A percentile compares a stretch with the other conserved stretches of the same genome.
Evolutionary conservation across 371 early-diverging fungal species (phyloP).

Genomic region (Amoeboaphelidium occidentale): DNA sequence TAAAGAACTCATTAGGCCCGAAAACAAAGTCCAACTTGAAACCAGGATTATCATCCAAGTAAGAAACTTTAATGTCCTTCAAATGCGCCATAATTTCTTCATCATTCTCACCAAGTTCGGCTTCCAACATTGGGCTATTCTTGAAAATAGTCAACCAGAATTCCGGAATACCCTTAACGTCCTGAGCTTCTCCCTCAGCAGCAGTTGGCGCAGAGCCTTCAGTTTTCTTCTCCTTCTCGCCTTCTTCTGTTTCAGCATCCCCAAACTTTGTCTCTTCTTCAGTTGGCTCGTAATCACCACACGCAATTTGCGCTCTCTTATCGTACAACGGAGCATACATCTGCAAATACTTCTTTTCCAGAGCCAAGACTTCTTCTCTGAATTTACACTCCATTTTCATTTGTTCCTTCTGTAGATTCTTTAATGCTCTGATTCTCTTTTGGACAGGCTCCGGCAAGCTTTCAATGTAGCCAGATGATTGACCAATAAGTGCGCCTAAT

Average conservation of each 20-base stretch:
- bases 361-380: slow-evolving; percentile 57
- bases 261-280: slow-evolving; percentile 48
- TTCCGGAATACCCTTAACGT: slow-evolving; percentile 20
- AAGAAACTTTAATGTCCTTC: slow-evolving; percentile 52
- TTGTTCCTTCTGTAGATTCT: slow-evolving; percentile 54
- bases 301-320: slow-evolving; percentile 42
- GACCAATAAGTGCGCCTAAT: slow-evolving; percentile 47
- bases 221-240: slow-evolving; percentile 26
- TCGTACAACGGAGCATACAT: slow-evolving; percentile 62
- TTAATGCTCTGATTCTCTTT: slow-evolving; percentile 54
- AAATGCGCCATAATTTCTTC: slow-evolving; percentile 55
- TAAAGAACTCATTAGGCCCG: slow-evolving; percentile 60
- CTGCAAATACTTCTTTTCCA: slow-evolving; percentile 74
- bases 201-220: slow-evolving; percentile 25
- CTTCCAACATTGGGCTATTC: slow-evolving; percentile 46
- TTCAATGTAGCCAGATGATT: slow-evolving; percentile 53
- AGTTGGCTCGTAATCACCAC: slow-evolving; percentile 57
- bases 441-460: slow-evolving; percentile 43
- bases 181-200: not conserved
- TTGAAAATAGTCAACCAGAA: slow-evolving; percentile 85
- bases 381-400: slow-evolving; percentile 50
- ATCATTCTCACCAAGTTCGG: slow-evolving; percentile 67
- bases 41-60: slow-evolving; percentile 59
- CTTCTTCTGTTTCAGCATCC: slow-evolving; percentile 6
- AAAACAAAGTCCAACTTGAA: slow-evolving; percentile 82